Conservation (phyloP, 176 grass and related monocot species). For the Pontederia crassipes region DNA sequence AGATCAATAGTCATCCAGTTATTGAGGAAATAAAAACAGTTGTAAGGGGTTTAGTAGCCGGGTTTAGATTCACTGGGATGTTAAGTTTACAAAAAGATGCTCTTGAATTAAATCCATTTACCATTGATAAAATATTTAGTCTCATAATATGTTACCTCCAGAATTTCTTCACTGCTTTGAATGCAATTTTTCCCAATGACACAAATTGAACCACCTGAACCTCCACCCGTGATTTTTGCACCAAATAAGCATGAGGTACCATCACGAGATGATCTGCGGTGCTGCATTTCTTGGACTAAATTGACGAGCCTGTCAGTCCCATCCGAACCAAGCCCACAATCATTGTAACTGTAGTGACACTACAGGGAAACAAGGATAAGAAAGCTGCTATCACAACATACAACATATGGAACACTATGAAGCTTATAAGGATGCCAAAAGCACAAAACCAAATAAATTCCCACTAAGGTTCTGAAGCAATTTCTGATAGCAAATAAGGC, state of each 20-base stretch:
- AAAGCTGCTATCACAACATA: neutral
- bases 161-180: slow-evolving; percentile 72
- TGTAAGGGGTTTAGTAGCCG: too few species aligned
- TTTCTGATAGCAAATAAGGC: too few species aligned
- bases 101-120: neutral
- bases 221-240: slow-evolving; percentile 86
- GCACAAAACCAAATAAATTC: neutral
- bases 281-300: slow-evolving; percentile 84
- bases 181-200: slow-evolving; percentile 72
- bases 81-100: neutral
- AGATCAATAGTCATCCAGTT: too few species aligned
- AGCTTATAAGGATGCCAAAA: neutral
- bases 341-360: slow-evolving; percentile 95
- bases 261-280: slow-evolving; percentile 43
- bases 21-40: too few species aligned
- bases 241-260: slow-evolving; percentile 51
- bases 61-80: too few species aligned
- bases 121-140: too few species aligned
- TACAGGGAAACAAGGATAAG: slow-evolving; percentile 17
- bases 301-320: slow-evolving; percentile 84
- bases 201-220: slow-evolving; percentile 80
- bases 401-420: neutral
- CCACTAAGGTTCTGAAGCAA: neutral
- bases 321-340: slow-evolving; percentile 77
- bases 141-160: slow-evolving; percentile 33